phyloP scores from a whole-genome alignment of 2,329 filamentous ascomycete genomes.

The Ascochyta viciae-villosae region DNA sequence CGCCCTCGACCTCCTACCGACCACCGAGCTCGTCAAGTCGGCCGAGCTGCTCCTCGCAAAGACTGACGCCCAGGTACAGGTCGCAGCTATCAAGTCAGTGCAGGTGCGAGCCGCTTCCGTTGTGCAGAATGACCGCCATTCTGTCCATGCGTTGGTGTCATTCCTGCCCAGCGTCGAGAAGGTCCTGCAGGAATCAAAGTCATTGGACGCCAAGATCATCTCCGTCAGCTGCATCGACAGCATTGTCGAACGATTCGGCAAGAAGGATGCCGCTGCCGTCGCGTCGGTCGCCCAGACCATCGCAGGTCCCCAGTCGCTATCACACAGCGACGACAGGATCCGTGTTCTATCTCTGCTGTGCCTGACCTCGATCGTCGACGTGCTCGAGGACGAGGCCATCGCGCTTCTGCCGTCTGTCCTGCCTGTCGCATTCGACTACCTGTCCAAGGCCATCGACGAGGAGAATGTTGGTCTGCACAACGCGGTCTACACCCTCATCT shows the following conservation, averaged over 20 bases:
- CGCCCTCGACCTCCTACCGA: constrained; percentile 83
- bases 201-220: constrained; percentile 80
- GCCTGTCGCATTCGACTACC: constrained; percentile 72
- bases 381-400: constrained; percentile 84
- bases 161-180: constrained; percentile 81
- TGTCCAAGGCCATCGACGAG: constrained; percentile 68
- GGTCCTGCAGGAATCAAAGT: constrained; percentile 75
- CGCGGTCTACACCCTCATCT: constrained; percentile 80
- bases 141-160: constrained; percentile 73
- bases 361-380: constrained; percentile 86
- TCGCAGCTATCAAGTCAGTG: constrained; percentile 74
- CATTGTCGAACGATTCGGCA: constrained; percentile 93
- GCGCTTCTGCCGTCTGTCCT: constrained; percentile 80
- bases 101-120: constrained; percentile 80
- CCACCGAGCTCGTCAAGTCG: constrained; percentile 86
- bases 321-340: constrained; percentile 73
- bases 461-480: constrained; percentile 73
- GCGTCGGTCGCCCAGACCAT: constrained; percentile 78
- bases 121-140: constrained; percentile 70
- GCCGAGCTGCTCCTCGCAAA: constrained; percentile 82
- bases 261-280: constrained; percentile 82
- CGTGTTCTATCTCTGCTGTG: constrained; percentile 87
- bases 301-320: constrained; percentile 77
- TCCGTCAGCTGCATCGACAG: constrained; percentile 90
- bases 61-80: constrained; percentile 75